A percentile compares a stretch with the other conserved stretches of the same genome.
These are phyloP conservation scores for Ceratocystis harringtonii DNA, from an alignment of 2,329 filamentous ascomycete species.

Conservation along the genomic window DNA sequence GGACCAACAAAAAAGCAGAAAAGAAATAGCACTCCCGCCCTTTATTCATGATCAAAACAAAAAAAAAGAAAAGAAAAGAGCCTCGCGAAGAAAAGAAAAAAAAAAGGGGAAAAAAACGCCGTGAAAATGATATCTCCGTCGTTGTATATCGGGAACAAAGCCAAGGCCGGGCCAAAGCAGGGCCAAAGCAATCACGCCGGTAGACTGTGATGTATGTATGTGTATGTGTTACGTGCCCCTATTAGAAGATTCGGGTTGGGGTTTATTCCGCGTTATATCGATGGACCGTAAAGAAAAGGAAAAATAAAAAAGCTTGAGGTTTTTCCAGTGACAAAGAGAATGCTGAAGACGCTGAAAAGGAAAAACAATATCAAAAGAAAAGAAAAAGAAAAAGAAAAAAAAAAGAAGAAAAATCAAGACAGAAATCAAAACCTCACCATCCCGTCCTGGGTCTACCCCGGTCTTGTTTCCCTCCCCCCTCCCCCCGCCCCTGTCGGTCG, in stretches of 20 bases:
- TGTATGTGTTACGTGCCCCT: neutral
- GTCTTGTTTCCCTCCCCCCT: too few species aligned
- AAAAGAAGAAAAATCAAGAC: neutral
- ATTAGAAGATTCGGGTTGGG: neutral
- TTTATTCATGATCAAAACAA: too few species aligned
- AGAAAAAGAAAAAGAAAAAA: neutral
- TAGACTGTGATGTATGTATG: too few species aligned
- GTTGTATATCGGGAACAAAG: neutral
- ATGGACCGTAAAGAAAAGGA: conserved; percentile 2
- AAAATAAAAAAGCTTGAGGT: conserved; percentile 2
- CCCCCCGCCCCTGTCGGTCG: too few species aligned
- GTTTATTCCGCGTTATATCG: neutral
- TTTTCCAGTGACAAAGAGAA: neutral
- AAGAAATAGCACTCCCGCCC: neutral
- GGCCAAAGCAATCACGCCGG: too few species aligned
- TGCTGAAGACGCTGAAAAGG: neutral
- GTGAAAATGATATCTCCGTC: neutral
- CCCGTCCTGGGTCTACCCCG: too few species aligned
- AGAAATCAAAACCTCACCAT: neutral
- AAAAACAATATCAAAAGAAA: neutral
- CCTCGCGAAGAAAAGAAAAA: neutral
- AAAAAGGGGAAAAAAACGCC: neutral
- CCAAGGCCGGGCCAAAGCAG: neutral
- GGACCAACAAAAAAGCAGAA: neutral
- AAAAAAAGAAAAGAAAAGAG: neutral